Percentiles rank a stretch among this genome's conserved stretches.
Evolutionary conservation across 2,329 filamentous ascomycete species (phyloP).

Genomic region (Aspergillus pseudoviridinutans): DNA sequence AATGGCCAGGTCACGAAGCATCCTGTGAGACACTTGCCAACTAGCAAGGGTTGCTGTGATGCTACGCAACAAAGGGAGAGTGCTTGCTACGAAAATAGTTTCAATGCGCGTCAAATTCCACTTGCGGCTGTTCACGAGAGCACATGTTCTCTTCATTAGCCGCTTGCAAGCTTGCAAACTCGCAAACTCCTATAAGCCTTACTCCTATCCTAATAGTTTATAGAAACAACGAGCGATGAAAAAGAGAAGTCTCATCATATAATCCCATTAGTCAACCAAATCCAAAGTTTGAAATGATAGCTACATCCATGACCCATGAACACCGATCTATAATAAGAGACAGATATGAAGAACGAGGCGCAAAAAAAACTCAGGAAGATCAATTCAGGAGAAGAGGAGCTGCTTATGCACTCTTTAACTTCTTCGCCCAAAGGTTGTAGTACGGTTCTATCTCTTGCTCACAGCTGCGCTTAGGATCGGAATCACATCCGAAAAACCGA

Average conservation of each 20-base stretch:
- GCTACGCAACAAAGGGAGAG: background rate
- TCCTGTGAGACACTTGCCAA: background rate
- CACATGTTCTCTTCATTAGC: background rate
- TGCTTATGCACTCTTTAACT: constrained; percentile 19
- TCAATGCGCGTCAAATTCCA: background rate
- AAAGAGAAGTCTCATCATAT: background rate
- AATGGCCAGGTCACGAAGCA: background rate
- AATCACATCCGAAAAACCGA: constrained; percentile 70
- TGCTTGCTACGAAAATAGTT: background rate
- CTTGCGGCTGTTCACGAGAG: background rate
- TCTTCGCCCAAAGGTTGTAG: constrained; percentile 41
- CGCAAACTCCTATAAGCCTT: background rate
- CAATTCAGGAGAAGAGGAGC: background rate
- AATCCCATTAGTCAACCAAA: background rate
- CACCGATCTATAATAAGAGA: background rate
- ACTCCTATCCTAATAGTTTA: background rate
- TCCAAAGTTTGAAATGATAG: background rate
- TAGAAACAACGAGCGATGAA: background rate
- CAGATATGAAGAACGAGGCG: background rate
- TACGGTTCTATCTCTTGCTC: constrained; percentile 64
- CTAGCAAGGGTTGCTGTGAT: background rate
- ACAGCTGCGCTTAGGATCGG: constrained; percentile 57
- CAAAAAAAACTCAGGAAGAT: background rate
- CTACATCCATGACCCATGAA: background rate
- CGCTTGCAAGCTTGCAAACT: no score